Conservation (phyloP, 805 yeast species). For the Lachancea thermotolerans region DNA sequence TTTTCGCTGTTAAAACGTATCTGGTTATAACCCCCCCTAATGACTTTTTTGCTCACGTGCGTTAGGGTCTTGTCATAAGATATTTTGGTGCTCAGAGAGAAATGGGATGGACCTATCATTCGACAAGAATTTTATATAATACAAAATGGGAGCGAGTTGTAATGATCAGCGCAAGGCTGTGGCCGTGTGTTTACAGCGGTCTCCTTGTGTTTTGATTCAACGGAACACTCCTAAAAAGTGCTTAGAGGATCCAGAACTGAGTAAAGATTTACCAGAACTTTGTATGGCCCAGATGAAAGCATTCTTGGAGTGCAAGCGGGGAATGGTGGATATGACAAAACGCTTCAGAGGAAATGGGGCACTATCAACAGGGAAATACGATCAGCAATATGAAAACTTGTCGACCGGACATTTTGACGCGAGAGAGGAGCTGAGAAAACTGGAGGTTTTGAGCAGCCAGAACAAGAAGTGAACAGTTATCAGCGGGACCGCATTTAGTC, state of each 20-base stretch:
- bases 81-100: too few relatives aligned
- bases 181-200: slow-evolving; percentile 90
- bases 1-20: too few relatives aligned
- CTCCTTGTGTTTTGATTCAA: slow-evolving; percentile 91
- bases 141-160: slow-evolving; percentile 68
- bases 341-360: slow-evolving; percentile 94
- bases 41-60: too few relatives aligned
- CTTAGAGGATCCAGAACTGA: slow-evolving; percentile 69
- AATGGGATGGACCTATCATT: not conserved
- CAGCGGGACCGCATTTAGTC: not conserved
- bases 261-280: slow-evolving; percentile 74
- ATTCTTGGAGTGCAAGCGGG: slow-evolving; percentile 84
- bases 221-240: slow-evolving; percentile 88
- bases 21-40: too few relatives aligned
- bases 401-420: slow-evolving; percentile 80
- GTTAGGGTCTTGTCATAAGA: too few relatives aligned
- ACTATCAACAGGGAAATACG: slow-evolving; percentile 85
- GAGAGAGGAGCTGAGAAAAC: slow-evolving; percentile 67
- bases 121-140: not conserved
- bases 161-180: slow-evolving; percentile 92
- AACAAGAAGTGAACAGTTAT: slow-evolving; percentile 29
- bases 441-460: slow-evolving; percentile 52
- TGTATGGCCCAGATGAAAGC: slow-evolving; percentile 81
- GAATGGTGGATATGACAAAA: slow-evolving; percentile 85
- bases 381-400: slow-evolving; percentile 74